Evolutionary conservation across 2,329 filamentous ascomycete species (phyloP).

Genomic region (Calonectria pteridis): DNA sequence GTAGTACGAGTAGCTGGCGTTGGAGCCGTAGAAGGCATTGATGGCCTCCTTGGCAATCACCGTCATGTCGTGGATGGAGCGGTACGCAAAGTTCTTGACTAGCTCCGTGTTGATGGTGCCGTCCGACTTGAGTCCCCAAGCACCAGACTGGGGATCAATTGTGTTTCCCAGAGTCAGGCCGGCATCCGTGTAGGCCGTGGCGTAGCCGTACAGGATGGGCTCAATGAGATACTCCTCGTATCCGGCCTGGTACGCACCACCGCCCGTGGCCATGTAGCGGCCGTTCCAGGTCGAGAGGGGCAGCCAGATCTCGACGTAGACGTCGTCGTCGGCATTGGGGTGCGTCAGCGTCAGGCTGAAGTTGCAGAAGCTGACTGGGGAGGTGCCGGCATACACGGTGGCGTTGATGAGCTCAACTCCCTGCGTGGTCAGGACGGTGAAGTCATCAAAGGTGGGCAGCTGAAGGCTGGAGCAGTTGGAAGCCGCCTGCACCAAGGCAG

Average conservation of each 20-base stretch:
- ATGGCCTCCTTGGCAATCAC: not conserved
- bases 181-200: not conserved
- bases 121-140: not conserved
- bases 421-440: not conserved
- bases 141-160: not conserved
- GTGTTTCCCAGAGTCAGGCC: not conserved
- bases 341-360: not conserved
- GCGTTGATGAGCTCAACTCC: not conserved
- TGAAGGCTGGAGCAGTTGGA: constrained; percentile 11
- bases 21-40: not conserved
- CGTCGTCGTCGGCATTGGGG: not conserved
- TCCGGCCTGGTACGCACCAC: not conserved
- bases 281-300: constrained; percentile 1
- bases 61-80: not conserved
- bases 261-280: constrained; percentile 9
- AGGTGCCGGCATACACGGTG: not conserved
- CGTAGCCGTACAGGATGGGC: not conserved
- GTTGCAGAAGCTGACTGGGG: constrained; percentile 4
- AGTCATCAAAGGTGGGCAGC: constrained; percentile 15
- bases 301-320: constrained; percentile 1
- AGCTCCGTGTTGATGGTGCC: constrained; percentile 1
- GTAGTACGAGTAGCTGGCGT: constrained; percentile 1
- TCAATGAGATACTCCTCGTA: not conserved
- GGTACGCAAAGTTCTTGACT: constrained; percentile 11
- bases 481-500: not conserved